Evolutionary conservation across 257 asterid genomes (phyloP).

Genomic region (Phtheirospermum japonicum): DNA sequence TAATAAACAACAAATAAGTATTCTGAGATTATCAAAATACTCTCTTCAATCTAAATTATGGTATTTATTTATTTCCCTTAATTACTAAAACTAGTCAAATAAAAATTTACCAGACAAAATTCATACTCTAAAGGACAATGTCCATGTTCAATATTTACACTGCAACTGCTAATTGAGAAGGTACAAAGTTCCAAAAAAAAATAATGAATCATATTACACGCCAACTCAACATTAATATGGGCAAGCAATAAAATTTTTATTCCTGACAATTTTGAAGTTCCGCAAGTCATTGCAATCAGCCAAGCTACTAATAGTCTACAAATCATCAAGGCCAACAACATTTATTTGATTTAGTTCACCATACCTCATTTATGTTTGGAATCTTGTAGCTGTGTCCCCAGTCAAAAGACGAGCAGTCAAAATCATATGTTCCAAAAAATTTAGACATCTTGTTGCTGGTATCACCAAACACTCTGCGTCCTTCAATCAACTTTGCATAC

Average conservation of each 20-base stretch:
- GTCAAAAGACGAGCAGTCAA: constrained; percentile 73
- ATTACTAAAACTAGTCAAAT: constrained; percentile 10
- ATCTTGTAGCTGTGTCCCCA: constrained; percentile 88
- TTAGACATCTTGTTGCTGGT: constrained; percentile 53
- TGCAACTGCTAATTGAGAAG: neutral
- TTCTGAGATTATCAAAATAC: neutral
- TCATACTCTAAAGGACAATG: constrained; percentile 2
- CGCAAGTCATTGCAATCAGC: neutral
- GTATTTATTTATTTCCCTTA: no score
- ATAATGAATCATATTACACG: constrained; percentile 7
- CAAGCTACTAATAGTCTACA: constrained; percentile 12
- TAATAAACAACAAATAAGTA: neutral
- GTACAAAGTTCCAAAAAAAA: neutral
- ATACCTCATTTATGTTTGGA: constrained; percentile 91
- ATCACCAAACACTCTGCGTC: constrained; percentile 85
- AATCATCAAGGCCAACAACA: constrained; percentile 22
- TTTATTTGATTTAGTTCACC: constrained; percentile 30
- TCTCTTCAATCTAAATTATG: no score
- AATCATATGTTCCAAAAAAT: constrained; percentile 75
- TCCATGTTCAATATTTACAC: neutral
- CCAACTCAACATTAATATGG: constrained; percentile 10
- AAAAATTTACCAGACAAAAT: neutral
- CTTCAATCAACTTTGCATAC: constrained; percentile 88
- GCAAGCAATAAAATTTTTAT: neutral
- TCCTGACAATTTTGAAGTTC: neutral